These are phyloP conservation scores for Haplographium delicatum DNA, from an alignment of 495 filamentous ascomycete genomes.

Conservation along the genomic window DNA sequence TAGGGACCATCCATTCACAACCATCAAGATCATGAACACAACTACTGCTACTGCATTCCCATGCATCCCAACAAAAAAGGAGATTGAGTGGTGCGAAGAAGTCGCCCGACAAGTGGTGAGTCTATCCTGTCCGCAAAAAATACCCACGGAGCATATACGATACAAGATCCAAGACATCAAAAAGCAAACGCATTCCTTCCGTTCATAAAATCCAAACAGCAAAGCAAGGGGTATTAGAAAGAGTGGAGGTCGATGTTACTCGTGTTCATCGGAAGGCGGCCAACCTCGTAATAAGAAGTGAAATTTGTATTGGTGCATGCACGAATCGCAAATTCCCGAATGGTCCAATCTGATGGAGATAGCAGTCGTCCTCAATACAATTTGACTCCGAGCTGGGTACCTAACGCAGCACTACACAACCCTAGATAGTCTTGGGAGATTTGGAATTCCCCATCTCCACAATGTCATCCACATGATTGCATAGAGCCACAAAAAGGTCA, in stretches of 20 bases:
- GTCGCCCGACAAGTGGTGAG: conserved; percentile 25
- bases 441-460: conserved; percentile 29
- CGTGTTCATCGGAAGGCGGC: conserved; percentile 26
- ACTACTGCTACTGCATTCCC: conserved; percentile 25
- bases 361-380: conserved; percentile 23
- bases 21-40: conserved; percentile 26
- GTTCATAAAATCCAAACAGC: conserved; percentile 19
- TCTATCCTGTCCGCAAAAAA: conserved; percentile 1
- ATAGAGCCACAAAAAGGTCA: conserved; percentile 88
- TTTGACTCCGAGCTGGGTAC: conserved; percentile 25
- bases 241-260: conserved; percentile 27
- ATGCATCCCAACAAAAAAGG: conserved; percentile 29
- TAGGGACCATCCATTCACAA: conserved; percentile 21
- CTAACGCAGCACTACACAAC: conserved; percentile 13
- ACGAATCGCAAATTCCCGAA: conserved; percentile 18
- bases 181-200: conserved; percentile 25
- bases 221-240: conserved; percentile 29
- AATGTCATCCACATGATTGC: conserved; percentile 76
- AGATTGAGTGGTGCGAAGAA: conserved; percentile 23
- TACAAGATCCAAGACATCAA: conserved; percentile 13
- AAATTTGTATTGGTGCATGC: conserved; percentile 20
- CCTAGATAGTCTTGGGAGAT: conserved; percentile 29
- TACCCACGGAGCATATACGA: background rate
- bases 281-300: conserved; percentile 27
- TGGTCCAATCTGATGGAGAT: conserved; percentile 30